These are phyloP conservation scores for Cubamyces lactineus DNA, from an alignment of 768 basidiomycete genomes.

Conservation along the genomic window DNA sequence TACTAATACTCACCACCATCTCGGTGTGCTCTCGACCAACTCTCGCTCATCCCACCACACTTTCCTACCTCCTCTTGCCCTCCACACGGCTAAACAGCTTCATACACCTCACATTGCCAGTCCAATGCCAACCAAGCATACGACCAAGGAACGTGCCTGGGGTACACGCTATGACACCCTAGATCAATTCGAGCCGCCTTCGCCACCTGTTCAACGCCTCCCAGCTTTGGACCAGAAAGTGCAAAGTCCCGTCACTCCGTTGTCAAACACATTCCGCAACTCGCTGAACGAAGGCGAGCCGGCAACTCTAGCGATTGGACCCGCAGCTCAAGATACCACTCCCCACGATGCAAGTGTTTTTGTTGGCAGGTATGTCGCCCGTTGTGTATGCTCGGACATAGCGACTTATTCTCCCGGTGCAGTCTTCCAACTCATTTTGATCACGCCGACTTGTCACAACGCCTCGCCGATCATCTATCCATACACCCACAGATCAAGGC, in stretches of 20 bases:
- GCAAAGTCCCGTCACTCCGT: slow-evolving; percentile 7
- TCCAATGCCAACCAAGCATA: slow-evolving; percentile 40
- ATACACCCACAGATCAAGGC: slow-evolving; percentile 65
- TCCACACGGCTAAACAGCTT: neutral
- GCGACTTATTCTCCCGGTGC: slow-evolving; percentile 9
- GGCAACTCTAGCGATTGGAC: neutral
- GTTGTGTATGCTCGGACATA: slow-evolving; percentile 5
- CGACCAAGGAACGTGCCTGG: slow-evolving; percentile 54
- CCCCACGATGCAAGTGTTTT: slow-evolving; percentile 82
- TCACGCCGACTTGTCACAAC: slow-evolving; percentile 58
- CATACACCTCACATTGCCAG: neutral
- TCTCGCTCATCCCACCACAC: slow-evolving; percentile 13
- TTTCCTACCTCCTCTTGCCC: neutral
- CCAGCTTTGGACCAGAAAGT: slow-evolving; percentile 23
- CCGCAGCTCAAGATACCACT: neutral
- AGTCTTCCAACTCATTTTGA: slow-evolving; percentile 76
- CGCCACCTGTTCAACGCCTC: slow-evolving; percentile 39
- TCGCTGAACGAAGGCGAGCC: neutral
- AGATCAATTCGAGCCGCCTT: slow-evolving; percentile 48
- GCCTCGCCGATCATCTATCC: slow-evolving; percentile 69
- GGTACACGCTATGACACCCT: slow-evolving; percentile 75
- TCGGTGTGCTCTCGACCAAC: neutral
- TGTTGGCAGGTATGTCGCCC: slow-evolving; percentile 70
- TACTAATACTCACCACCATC: neutral
- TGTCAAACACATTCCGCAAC: neutral